A percentile compares a stretch with the other conserved stretches of the same genome.
phyloP scores from a whole-genome alignment of 2,329 filamentous ascomycete genomes.

The Thelonectria blattea region DNA sequence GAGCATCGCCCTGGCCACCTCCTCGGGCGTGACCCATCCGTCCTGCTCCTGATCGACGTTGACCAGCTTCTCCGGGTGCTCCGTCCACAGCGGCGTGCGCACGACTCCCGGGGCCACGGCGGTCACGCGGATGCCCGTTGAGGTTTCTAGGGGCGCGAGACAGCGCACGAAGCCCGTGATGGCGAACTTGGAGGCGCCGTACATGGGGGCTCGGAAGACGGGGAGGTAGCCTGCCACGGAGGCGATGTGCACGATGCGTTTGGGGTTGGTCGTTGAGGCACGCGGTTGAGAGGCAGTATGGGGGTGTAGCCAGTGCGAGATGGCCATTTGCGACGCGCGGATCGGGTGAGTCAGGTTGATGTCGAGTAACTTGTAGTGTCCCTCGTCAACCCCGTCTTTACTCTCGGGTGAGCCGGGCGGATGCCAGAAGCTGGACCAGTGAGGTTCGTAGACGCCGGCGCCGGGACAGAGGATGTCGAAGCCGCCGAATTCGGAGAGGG shows the following conservation, averaged over 20 bases:
- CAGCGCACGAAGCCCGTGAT: conserved; percentile 50
- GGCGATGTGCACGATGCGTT: conserved; percentile 47
- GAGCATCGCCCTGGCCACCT: conserved; percentile 54
- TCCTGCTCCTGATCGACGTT: conserved; percentile 44
- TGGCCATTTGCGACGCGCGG: conserved; percentile 47
- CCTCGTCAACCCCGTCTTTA: conserved; percentile 38
- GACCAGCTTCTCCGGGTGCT: conserved; percentile 51
- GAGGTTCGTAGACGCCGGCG: conserved; percentile 55
- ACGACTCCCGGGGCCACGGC: conserved; percentile 54
- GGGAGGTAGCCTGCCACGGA: conserved; percentile 47
- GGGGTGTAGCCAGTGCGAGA: conserved; percentile 46
- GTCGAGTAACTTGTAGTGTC: conserved; percentile 45
- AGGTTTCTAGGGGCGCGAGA: conserved; percentile 44
- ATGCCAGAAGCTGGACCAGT: conserved; percentile 50
- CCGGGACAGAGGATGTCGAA: conserved; percentile 53
- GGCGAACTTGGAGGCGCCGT: conserved; percentile 48
- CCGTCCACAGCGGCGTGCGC: conserved; percentile 53
- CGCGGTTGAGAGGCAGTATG: conserved; percentile 14
- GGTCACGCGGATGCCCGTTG: conserved; percentile 46
- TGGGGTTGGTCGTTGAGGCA: conserved; percentile 38
- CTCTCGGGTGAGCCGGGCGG: conserved; percentile 46
- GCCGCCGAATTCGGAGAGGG: conserved; percentile 44
- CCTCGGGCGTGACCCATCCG: conserved; percentile 49
- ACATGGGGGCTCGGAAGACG: conserved; percentile 45
- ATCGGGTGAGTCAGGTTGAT: conserved; percentile 52